Base-by-base conservation (phyloP, 2,329 filamentous ascomycete species). In the Tolypocladium nubicola region DNA sequence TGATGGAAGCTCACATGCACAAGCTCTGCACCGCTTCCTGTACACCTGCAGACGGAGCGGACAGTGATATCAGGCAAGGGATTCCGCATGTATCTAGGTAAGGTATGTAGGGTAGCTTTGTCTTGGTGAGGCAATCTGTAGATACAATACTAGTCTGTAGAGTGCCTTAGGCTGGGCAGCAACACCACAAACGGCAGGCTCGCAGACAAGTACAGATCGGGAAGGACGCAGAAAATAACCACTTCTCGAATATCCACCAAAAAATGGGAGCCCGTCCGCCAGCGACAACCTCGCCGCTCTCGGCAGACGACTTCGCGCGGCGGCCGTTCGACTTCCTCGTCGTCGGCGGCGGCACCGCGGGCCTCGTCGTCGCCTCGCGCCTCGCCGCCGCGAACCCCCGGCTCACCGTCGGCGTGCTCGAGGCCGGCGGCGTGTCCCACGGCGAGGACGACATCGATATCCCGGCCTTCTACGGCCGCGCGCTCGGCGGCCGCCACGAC, bases 271-370 rank as follows among this genome's bases (percentile, higher is more conserved):
- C 19, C 10, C 47, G 19, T 50, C 30, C 47, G 16, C 21, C n/a
- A 6, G 41, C 21, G 19, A n/a, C 23, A 21, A 4, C 47, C 10
- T 8, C 45, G 45, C 23, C 47, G 9, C 47, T 52, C 35, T 57
- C 60, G 26, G 45, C 54, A 9, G 64, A 65, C 23, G 62, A 61
- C 14, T 71, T 71, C 54, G 57, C 57, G 19, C 56, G 57, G 2
- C 62, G 57, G 10, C 26, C 45, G 33, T 72, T 69, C 43, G 67
- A 70, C 59, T 73, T 68, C 57, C 61, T 82, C 43, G 64, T 83
- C 57, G 67, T 82, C 26, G 80, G 81, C 38, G 80, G 80, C 40
- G 80, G 80, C 8, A 81, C 78, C 8, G 78, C 79, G 16, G 80
- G 80, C 19, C 69, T 83, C n/a, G 73, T 73, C 1, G 68, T 83